Evolutionary conservation across 768 basidiomycete species (phyloP), one percentile per base, ranked within the genome.

Genomic region (Astraeus odoratus): DNA sequence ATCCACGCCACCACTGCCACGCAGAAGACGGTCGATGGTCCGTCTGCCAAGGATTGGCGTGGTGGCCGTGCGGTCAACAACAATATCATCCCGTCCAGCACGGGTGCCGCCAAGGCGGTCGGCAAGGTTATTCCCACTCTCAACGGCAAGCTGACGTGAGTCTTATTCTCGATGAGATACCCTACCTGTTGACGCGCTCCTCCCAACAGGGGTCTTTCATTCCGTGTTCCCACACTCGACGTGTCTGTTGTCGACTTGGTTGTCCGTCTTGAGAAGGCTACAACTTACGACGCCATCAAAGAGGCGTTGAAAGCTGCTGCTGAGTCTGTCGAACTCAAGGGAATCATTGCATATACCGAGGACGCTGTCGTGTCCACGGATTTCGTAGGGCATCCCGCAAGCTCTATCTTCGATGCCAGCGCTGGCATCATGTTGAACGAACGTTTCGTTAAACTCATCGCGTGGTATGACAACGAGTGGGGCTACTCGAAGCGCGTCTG

Each of bases 71-170:
- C 83, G 59, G 92, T 94, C 54, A 86, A 83, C 70, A 87, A 86
- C 75, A 99, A 99, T 81, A 97, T 99, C 73, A 99, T 99, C 65
- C 95, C 95, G 40, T 96, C 94, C 19, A 95, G 94, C 57, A 97
- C 95, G 55, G 95, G 95, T 71, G 95, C 95, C 53, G 95, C 95
- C 67, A 99, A 98, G 81, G 93, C 93, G 52, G 92, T 95, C 63
- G 93, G 93, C 59, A 95, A 96, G 76, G 93, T 99, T 69, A 97
- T 98, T 65, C 95, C 95, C 49, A 66, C 69, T 41, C 79, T 99
- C 57, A 96, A 97, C 71, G 95, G 95, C 72, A 98, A 97, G 75
- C 83, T 99, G 62, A 98, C 93, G 86, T 89, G 63, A 57, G 83
- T 52, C 19, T 24, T 4, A 38, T 30, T 8, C 13, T 2, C 3